These are phyloP conservation scores for Mycena vitilis DNA, from an alignment of 768 basidiomycete species.

Conservation along the genomic window DNA sequence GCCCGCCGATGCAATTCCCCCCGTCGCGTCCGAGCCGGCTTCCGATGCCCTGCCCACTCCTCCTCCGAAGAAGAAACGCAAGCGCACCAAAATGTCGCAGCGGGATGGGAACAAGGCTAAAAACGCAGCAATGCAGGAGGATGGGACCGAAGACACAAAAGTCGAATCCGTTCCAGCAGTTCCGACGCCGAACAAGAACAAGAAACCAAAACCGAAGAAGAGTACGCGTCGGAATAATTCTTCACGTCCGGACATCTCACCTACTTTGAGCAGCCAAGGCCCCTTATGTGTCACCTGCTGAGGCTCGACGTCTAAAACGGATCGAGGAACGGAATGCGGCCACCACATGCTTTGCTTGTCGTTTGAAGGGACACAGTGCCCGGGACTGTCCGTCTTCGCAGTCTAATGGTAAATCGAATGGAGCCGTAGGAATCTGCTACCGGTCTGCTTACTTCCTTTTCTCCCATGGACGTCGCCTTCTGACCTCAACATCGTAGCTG, in stretches of 20 bases:
- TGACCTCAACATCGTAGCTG: constrained; percentile 62
- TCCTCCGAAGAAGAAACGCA: constrained; percentile 70
- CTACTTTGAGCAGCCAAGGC: constrained; percentile 33
- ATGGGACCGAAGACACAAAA: constrained; percentile 34
- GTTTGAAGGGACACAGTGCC: constrained; percentile 85
- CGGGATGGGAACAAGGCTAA: constrained; percentile 48
- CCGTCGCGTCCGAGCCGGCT: constrained; percentile 9
- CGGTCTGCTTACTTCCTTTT: constrained; percentile 57
- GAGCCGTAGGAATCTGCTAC: constrained; percentile 72
- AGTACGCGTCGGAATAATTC: constrained; percentile 15
- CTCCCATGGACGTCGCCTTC: neutral
- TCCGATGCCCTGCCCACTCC: constrained; percentile 34
- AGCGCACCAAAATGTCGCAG: constrained; percentile 62
- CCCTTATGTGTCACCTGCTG: constrained; percentile 52
- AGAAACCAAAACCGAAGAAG: constrained; percentile 25
- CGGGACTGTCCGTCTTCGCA: constrained; percentile 76
- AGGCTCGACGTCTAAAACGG: constrained; percentile 74
- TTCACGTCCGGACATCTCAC: constrained; percentile 19
- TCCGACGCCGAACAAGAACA: constrained; percentile 1
- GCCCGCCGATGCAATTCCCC: constrained; percentile 8
- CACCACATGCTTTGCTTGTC: constrained; percentile 89
- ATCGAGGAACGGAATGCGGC: constrained; percentile 63
- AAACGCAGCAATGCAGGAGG: constrained; percentile 9
- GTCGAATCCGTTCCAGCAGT: constrained; percentile 25
- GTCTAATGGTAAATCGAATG: constrained; percentile 39